A percentile compares a stretch with the other conserved stretches of the same genome.
phyloP scores from a whole-genome alignment of 164 flowering plant genomes.

The Liquidambar formosana region DNA sequence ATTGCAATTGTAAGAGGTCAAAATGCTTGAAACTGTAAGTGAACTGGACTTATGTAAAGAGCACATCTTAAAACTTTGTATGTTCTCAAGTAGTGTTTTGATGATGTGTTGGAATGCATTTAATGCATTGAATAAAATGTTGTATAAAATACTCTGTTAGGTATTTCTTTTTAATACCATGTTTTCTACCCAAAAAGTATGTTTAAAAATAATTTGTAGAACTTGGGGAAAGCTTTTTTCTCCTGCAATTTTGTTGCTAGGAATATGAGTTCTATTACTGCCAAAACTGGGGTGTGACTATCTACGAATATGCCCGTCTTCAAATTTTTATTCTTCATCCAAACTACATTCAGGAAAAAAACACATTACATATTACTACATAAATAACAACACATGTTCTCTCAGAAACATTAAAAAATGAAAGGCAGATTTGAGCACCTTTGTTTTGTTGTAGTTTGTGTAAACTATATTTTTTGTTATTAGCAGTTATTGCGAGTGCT shows the following conservation, averaged over 20 bases:
- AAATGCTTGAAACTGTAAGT: slow-evolving; percentile 25
- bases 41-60: not conserved
- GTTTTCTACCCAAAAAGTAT: not conserved
- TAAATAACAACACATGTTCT: too few species aligned
- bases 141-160: not conserved
- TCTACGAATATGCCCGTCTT: too few species aligned
- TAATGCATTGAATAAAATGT: not conserved
- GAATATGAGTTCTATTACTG: not conserved
- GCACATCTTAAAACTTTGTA: not conserved
- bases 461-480: not conserved
- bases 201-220: not conserved
- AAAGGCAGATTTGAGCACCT: not conserved
- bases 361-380: too few species aligned
- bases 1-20: slow-evolving; percentile 10
- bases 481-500: slow-evolving; percentile 18
- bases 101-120: not conserved
- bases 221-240: not conserved
- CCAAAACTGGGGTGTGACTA: not conserved
- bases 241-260: too few species aligned
- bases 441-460: not conserved
- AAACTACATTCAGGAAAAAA: too few species aligned
- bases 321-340: too few species aligned
- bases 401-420: too few species aligned
- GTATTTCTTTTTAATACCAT: not conserved
- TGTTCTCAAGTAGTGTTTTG: not conserved